These are phyloP conservation scores for Saccharomyces hybrid DNA, from an alignment of 1,139 yeast genomes.

Conservation along the genomic window DNA sequence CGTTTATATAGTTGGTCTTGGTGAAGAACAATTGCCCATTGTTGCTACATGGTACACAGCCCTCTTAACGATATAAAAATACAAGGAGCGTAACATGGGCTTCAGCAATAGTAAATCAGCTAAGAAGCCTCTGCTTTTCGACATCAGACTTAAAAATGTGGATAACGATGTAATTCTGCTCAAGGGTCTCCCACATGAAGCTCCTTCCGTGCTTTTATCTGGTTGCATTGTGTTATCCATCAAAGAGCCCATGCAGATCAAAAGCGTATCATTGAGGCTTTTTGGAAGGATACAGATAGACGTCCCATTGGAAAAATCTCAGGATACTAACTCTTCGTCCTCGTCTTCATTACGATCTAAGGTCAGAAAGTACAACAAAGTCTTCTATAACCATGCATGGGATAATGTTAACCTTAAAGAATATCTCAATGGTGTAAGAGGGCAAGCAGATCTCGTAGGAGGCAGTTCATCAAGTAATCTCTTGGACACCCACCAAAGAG, in stretches of 20 bases:
- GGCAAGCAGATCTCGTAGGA: not conserved
- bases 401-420: conserved; percentile 47
- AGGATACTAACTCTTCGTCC: conserved; percentile 40
- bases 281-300: conserved; percentile 52
- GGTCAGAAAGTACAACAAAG: conserved; percentile 49
- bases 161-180: conserved; percentile 71
- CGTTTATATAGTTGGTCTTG: not conserved
- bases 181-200: conserved; percentile 66
- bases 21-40: not conserved
- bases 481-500: not conserved
- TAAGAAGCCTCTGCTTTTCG: conserved; percentile 5
- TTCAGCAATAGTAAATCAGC: conserved; percentile 3
- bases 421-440: conserved; percentile 8
- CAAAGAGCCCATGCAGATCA: conserved; percentile 59
- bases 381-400: conserved; percentile 67
- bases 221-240: conserved; percentile 71
- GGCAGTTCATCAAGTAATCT: not conserved
- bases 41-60: not conserved
- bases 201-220: conserved; percentile 60
- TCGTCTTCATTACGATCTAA: conserved; percentile 24
- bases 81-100: not conserved
- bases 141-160: conserved; percentile 35
- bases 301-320: conserved; percentile 47
- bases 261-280: conserved; percentile 50
- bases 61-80: not conserved